Percentiles rank a stretch among this genome's conserved stretches.
Conservation (phyloP, 352 stramenopile genomes). For the Phytopythium helicoides region DNA sequence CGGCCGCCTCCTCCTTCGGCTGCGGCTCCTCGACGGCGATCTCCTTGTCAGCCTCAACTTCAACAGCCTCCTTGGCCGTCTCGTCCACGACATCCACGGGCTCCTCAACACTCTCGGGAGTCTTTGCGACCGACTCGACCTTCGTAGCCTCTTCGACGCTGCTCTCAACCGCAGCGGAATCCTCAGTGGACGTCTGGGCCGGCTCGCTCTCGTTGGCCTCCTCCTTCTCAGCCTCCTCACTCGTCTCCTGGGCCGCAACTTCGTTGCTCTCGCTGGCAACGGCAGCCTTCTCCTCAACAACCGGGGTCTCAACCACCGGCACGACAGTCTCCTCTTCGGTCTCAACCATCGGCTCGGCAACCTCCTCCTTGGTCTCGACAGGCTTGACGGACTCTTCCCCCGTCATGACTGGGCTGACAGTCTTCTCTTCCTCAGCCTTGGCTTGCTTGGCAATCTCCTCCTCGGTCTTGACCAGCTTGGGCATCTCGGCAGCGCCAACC, state of each 20-base stretch:
- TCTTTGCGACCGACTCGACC: conserved; percentile 1
- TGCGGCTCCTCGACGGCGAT: conserved; percentile 9
- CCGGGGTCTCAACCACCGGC: not conserved
- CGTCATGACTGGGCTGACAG: too few relatives aligned
- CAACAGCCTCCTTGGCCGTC: conserved; percentile 9
- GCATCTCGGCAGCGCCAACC: not conserved
- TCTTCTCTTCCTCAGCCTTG: not conserved
- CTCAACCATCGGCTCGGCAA: too few relatives aligned
- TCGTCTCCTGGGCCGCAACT: conserved; percentile 10
- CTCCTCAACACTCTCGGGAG: not conserved
- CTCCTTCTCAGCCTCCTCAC: conserved; percentile 13
- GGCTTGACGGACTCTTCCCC: too few relatives aligned
- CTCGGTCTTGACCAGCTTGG: not conserved
- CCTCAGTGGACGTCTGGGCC: not conserved
- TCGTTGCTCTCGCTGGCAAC: not conserved
- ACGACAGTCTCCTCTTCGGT: not conserved
- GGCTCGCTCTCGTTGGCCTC: not conserved
- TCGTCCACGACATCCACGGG: conserved; percentile 9
- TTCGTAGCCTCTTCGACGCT: not conserved
- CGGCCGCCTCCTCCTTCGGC: conserved; percentile 7
- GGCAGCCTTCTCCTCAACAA: not conserved
- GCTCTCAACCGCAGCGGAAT: too few relatives aligned
- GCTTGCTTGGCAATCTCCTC: not conserved
- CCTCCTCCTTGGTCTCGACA: not conserved
- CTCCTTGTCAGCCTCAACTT: conserved; percentile 9